These are phyloP conservation scores for Plasmodium chabaudi DNA, from an alignment of 169 alveolate genomes.

Conservation along the genomic window DNA sequence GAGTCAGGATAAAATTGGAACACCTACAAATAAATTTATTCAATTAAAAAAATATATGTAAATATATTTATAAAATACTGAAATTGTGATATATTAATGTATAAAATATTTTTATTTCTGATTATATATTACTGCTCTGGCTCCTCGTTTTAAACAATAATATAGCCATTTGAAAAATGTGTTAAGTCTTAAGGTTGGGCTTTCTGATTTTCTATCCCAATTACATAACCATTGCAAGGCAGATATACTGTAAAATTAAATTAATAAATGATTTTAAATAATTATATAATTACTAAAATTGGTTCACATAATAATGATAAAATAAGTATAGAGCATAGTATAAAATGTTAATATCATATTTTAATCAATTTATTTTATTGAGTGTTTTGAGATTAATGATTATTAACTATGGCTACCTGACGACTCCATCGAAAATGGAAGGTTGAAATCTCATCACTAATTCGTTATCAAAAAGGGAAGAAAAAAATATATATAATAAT, in stretches of 20 bases:
- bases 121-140: constrained; percentile 87
- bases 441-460: constrained; percentile 90
- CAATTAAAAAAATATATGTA: background rate
- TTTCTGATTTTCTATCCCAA: constrained; percentile 93
- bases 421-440: constrained; percentile 91
- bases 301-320: too few relatives aligned
- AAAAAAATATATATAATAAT: constrained; percentile 5
- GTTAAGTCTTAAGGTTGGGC: constrained; percentile 92
- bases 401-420: constrained; percentile 31
- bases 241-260: constrained; percentile 86
- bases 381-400: too few relatives aligned
- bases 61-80: background rate
- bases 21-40: constrained; percentile 75
- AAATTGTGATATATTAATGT: background rate
- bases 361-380: too few relatives aligned
- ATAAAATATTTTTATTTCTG: background rate
- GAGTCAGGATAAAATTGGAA: constrained; percentile 97
- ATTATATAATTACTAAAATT: too few relatives aligned
- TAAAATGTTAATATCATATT: too few relatives aligned
- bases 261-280: background rate
- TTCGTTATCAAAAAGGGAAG: background rate
- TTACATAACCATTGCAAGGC: constrained; percentile 97
- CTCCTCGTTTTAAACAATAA: constrained; percentile 90
- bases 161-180: constrained; percentile 93
- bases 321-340: too few relatives aligned